Evolutionary conservation across 2,329 filamentous ascomycete genomes (phyloP), one percentile per base, ranked within the genome.

Genomic region (Xylaria sp.): DNA sequence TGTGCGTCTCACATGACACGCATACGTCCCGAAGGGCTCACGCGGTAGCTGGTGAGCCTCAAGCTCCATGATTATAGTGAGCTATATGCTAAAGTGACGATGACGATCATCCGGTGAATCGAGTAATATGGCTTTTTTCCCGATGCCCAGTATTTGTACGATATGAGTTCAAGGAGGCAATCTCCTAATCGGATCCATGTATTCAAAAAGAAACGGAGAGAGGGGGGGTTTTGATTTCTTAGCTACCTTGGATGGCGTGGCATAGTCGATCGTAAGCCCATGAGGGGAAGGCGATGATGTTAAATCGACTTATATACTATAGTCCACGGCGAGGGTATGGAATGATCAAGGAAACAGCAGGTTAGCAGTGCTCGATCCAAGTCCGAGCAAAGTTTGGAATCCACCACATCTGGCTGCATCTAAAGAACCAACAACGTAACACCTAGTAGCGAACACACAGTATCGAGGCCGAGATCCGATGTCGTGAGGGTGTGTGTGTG

Each of bases 21-120:
- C 53, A 69, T 70, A 72, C 32, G 66, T 51, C 67, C 71, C 73
- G 25, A 73, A 75, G 55, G 71, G 66, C 27, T 72, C 71, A 58
- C 67, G 59, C 42, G 65, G 67, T 58, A 68, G 62, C 65, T 72
- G 73, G 58, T 69, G 72, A 37, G 71, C 65, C 32, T 68, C 65
- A 32, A 76, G 61, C 66, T 71, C 67, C 70, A 75, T 72, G 55
- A 69, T 60, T 53, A 66, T 65, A 65, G 63, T 61, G 68, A 60
- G 5, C 13, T 50, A 23, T 53, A 55, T 64, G 54, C 21, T 47
- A 29, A 37, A 48, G 27, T 40, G 42, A 50, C 25, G 44, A 59
- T 21, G 44, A 29, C 37, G 55, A 48, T 64, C 64, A 64, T 61
- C 47, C 48, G 27, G 50, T 59, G 25, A 54, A 48, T 8, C 40